Evolutionary conservation across 306 rosid species (phyloP).

Genomic region (Heteromeles arbutifolia): DNA sequence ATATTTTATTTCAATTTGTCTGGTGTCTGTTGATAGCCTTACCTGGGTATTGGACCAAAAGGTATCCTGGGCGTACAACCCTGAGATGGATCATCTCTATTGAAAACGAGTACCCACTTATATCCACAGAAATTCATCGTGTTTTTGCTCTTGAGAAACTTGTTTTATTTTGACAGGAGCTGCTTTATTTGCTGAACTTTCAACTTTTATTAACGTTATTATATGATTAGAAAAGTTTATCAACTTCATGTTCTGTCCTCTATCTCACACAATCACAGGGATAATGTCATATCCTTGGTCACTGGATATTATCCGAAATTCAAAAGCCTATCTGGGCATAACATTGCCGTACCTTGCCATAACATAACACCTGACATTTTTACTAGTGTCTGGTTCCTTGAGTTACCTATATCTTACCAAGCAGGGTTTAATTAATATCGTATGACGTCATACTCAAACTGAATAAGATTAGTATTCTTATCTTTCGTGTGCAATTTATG

Average conservation of each 20-base stretch:
- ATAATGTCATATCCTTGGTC: not conserved
- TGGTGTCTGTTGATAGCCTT: not conserved
- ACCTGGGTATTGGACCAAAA: not conserved
- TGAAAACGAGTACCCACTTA: not conserved
- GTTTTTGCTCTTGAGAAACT: not conserved
- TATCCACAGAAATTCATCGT: constrained; percentile 11
- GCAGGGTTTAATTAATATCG: not conserved
- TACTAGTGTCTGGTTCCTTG: not conserved
- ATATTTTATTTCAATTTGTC: not conserved
- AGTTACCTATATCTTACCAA: not conserved
- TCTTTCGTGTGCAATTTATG: constrained; percentile 7
- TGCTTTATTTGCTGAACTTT: not conserved
- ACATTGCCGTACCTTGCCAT: not conserved
- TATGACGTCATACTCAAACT: not conserved
- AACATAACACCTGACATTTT: not conserved
- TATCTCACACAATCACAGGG: not conserved
- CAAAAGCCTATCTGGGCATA: not conserved
- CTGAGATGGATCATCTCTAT: not conserved
- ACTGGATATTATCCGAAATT: not conserved
- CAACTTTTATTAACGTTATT: not conserved
- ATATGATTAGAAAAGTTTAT: not conserved
- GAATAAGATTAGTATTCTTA: not conserved
- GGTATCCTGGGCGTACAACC: not conserved
- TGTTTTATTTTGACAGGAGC: not conserved
- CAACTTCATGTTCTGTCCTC: not conserved